These are phyloP conservation scores for Mycosphaerella sp. DNA, from an alignment of 2,329 filamentous ascomycete species.

Conservation along the genomic window DNA sequence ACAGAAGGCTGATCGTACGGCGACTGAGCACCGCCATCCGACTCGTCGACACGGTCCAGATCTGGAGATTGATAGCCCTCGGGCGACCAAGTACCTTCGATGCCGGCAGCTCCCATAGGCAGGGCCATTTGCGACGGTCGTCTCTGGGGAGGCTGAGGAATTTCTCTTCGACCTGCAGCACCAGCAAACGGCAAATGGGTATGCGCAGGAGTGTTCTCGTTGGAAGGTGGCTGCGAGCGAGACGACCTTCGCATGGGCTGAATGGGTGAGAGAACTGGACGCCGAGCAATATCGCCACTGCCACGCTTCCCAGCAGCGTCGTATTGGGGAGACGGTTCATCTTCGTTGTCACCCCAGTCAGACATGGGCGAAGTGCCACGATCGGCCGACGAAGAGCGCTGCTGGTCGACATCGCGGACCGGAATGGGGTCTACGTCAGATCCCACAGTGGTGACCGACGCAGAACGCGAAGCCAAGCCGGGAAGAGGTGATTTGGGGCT, in stretches of 20 bases:
- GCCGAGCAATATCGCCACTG: not conserved
- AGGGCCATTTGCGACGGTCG: slow-evolving; percentile 7
- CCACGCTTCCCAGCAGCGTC: not conserved
- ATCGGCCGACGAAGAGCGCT: slow-evolving; percentile 11
- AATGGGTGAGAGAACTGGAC: slow-evolving; percentile 10
- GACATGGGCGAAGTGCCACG: slow-evolving; percentile 9
- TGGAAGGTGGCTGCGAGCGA: not conserved
- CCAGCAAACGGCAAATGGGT: slow-evolving; percentile 5
- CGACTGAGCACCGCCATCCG: slow-evolving; percentile 8
- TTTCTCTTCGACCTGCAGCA: slow-evolving; percentile 5
- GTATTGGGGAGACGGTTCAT: slow-evolving; percentile 1
- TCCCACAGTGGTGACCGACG: slow-evolving; percentile 4
- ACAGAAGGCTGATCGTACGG: slow-evolving; percentile 10
- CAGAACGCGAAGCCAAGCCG: slow-evolving; percentile 5
- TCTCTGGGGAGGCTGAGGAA: slow-evolving; percentile 6
- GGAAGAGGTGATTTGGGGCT: slow-evolving; percentile 3
- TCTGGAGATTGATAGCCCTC: not conserved
- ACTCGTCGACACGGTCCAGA: slow-evolving; percentile 4
- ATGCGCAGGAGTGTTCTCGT: slow-evolving; percentile 5
- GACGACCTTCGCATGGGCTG: slow-evolving; percentile 11
- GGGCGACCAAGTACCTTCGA: slow-evolving; percentile 7
- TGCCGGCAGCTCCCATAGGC: slow-evolving; percentile 2
- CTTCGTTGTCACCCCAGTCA: slow-evolving; percentile 11
- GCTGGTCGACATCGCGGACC: slow-evolving; percentile 1
- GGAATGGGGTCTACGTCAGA: slow-evolving; percentile 1